Evolutionary conservation across 768 basidiomycete species (phyloP).

Genomic region (Nidularia sp.): DNA sequence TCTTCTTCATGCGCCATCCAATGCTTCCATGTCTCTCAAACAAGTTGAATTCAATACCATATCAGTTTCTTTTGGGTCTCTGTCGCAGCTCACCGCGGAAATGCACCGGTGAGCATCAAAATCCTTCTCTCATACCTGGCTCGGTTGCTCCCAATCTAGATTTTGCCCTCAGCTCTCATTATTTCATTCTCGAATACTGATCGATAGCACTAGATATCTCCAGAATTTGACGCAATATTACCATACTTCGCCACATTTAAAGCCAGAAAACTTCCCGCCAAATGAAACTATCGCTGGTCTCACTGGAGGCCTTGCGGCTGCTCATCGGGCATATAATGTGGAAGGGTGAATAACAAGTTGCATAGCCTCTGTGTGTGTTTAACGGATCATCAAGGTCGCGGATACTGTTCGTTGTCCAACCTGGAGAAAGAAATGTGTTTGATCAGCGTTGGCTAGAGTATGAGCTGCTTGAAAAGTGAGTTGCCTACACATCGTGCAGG

Average conservation of each 20-base stretch:
- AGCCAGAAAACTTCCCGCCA: slow-evolving; percentile 54
- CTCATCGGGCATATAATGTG: slow-evolving; percentile 69
- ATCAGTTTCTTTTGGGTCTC: slow-evolving; percentile 82
- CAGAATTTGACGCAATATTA: slow-evolving; percentile 64
- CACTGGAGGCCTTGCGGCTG: slow-evolving; percentile 72
- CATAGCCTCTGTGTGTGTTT: neutral
- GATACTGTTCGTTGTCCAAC: slow-evolving; percentile 88
- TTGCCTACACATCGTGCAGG: slow-evolving; percentile 1
- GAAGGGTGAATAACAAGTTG: slow-evolving; percentile 34
- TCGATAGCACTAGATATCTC: slow-evolving; percentile 51
- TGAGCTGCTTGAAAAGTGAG: slow-evolving; percentile 73
- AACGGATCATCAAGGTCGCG: slow-evolving; percentile 24
- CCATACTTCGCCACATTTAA: slow-evolving; percentile 48
- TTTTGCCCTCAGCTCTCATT: no score
- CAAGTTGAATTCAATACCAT: slow-evolving; percentile 99
- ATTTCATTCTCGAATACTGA: no score
- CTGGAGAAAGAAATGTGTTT: slow-evolving; percentile 88
- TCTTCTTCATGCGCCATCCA: slow-evolving; percentile 60
- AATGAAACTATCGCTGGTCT: slow-evolving; percentile 73
- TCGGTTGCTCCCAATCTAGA: no score
- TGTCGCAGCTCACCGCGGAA: slow-evolving; percentile 63
- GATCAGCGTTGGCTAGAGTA: slow-evolving; percentile 91
- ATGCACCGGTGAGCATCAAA: slow-evolving; percentile 63
- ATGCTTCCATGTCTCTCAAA: slow-evolving; percentile 51
- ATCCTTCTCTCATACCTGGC: neutral